phyloP scores from a whole-genome alignment of 176 grass and related monocot genomes.

The Alopecurus myosuroides region DNA sequence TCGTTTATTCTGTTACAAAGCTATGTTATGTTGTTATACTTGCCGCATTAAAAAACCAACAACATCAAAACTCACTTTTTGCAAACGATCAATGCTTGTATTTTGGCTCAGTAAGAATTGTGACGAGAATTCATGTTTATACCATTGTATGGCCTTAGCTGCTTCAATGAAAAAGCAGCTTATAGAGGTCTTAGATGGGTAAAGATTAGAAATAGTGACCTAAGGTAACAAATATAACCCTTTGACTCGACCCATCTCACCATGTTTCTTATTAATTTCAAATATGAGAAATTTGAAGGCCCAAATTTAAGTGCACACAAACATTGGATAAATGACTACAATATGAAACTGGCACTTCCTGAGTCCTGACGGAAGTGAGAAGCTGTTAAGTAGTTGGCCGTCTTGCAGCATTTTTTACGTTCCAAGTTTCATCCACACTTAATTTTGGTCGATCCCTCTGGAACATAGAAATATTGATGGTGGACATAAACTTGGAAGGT shows the following conservation, averaged over 20 bases:
- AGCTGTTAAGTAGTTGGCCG: neutral
- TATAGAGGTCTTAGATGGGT: neutral
- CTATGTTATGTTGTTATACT: neutral
- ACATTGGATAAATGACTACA: neutral
- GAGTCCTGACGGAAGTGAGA: neutral
- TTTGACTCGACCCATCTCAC: neutral
- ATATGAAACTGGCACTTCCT: neutral
- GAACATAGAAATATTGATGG: neutral
- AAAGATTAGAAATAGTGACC: neutral
- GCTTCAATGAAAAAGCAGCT: neutral
- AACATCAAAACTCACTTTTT: neutral
- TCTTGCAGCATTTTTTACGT: neutral
- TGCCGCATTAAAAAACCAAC: neutral
- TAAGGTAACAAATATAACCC: neutral
- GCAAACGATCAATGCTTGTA: neutral
- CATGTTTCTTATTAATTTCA: neutral
- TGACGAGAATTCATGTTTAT: slow-evolving; percentile 4
- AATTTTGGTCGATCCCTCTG: neutral
- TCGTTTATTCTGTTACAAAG: slow-evolving; percentile 7
- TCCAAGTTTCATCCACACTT: neutral
- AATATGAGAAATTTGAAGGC: neutral
- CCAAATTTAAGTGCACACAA: neutral
- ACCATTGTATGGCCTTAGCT: neutral
- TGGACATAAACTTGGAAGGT: neutral
- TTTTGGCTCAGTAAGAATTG: neutral